Base-by-base conservation (phyloP, 352 stramenopile genomes). In the Phytophthora boehmeriae region DNA sequence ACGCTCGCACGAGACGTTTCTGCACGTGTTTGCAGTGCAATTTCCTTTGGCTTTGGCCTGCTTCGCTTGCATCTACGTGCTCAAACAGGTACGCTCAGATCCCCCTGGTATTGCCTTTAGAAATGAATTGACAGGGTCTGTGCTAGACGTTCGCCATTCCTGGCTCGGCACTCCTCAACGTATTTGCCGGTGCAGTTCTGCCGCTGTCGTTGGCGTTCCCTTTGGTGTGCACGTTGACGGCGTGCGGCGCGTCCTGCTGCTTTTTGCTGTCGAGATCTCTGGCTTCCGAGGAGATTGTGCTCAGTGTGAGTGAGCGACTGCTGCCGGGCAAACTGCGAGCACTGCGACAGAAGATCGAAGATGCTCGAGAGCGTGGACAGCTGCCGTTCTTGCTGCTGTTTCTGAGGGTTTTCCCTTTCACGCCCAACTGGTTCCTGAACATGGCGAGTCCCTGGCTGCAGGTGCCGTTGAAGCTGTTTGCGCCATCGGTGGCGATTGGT, bases 341-440 rank as follows among this genome's bases (percentile, higher is more conserved):
- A 2, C 61, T 91, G 28, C 76, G 82, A 23, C 43, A 63, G 1
- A 73, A 87, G 59, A 86, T 93, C 25, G 78, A 88, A 10, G 52
- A 73, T 4, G 83, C 83, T 23, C 68, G 67, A 19, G 58, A 72
- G 4, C 71, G 73, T 22, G 71, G 75, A 2, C 69, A 82, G 20
- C 55, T 95, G 30, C 66, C 79, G 0, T 93, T 78, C 54, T 44
- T 91, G 59, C 62, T 94, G 57, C 68, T 92, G 6, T 92, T 90
- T 54, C 55, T 95, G 58, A 74, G 86, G 22, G 75, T 95, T 22
- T 92, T 95, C 49, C 86, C 86, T 5, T 91, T 92, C 64, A 88
- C 84, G 48, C 83, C 86, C 32, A 93, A 95, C 56, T 95, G 86
- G 86, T 86, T 95, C 54, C 70, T 93, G 34, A 95, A 95, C 63